Evolutionary conservation across 2,329 filamentous ascomycete species (phyloP).

Genomic region (Raffaelea ambrosiae): DNA sequence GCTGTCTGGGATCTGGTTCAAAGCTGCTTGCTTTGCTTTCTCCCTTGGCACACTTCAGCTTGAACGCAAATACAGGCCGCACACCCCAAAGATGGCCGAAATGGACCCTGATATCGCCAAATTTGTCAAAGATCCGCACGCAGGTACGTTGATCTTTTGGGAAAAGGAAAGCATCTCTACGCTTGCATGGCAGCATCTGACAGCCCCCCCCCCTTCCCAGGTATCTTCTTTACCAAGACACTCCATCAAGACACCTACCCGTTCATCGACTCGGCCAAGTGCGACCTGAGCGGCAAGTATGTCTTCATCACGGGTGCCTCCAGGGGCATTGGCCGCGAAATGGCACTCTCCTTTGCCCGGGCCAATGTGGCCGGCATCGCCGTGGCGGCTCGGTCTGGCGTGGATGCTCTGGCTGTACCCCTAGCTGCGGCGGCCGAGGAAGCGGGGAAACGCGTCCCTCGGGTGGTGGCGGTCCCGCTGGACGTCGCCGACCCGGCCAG

Average conservation of each 20-base stretch:
- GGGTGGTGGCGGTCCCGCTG: not conserved
- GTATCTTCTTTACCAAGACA: not conserved
- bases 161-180: not conserved
- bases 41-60: no score
- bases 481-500: slow-evolving; percentile 3
- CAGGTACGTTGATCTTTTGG: no score
- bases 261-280: slow-evolving; percentile 5
- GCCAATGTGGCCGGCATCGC: slow-evolving; percentile 6
- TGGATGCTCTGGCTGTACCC: not conserved
- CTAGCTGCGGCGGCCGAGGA: slow-evolving; percentile 1
- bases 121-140: not conserved
- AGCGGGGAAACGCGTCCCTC: slow-evolving; percentile 1
- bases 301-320: slow-evolving; percentile 12
- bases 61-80: no score
- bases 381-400: slow-evolving; percentile 2
- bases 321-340: slow-evolving; percentile 7
- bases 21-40: no score
- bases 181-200: not conserved
- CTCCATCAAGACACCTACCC: slow-evolving; percentile 13
- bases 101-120: not conserved
- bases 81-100: no score
- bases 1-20: no score
- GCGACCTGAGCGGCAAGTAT: slow-evolving; percentile 8
- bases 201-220: not conserved
- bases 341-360: slow-evolving; percentile 7